These are phyloP conservation scores for Achaetomium macrosporum DNA, from an alignment of 2,329 filamentous ascomycete genomes.

Conservation along the genomic window DNA sequence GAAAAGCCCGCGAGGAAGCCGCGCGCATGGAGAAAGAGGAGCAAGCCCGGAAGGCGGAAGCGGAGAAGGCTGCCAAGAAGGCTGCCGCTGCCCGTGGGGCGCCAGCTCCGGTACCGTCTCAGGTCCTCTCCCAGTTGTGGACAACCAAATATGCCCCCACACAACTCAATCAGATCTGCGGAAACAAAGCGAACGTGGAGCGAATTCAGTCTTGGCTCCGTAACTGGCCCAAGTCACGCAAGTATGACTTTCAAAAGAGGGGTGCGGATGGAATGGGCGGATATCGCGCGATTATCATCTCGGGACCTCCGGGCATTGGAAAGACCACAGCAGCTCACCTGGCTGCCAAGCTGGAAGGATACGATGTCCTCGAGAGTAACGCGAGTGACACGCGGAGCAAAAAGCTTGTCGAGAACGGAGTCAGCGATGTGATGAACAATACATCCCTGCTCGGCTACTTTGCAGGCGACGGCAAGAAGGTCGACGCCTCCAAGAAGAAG, in stretches of 20 bases:
- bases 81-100: conserved; percentile 40
- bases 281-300: conserved; percentile 87
- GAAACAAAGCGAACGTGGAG: conserved; percentile 86
- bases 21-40: conserved; percentile 84
- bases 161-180: conserved; percentile 80
- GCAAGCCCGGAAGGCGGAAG: conserved; percentile 48
- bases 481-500: conserved; percentile 81
- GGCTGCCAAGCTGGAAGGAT: conserved; percentile 86
- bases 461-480: conserved; percentile 71
- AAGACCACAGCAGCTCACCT: conserved; percentile 97
- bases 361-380: conserved; percentile 90
- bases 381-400: conserved; percentile 95
- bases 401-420: conserved; percentile 81
- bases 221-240: conserved; percentile 72
- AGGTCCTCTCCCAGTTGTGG: conserved; percentile 65
- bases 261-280: conserved; percentile 80
- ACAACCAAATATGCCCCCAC: conserved; percentile 93
- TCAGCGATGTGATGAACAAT: conserved; percentile 89
- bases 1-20: conserved; percentile 73
- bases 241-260: conserved; percentile 72
- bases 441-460: conserved; percentile 91
- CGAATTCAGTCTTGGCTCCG: conserved; percentile 84
- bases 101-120: conserved; percentile 32
- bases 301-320: conserved; percentile 77
- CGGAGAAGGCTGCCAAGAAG: conserved; percentile 47